phyloP scores from a whole-genome alignment of 2,329 filamentous ascomycete genomes.

The Chalaropsis thielavioides region DNA sequence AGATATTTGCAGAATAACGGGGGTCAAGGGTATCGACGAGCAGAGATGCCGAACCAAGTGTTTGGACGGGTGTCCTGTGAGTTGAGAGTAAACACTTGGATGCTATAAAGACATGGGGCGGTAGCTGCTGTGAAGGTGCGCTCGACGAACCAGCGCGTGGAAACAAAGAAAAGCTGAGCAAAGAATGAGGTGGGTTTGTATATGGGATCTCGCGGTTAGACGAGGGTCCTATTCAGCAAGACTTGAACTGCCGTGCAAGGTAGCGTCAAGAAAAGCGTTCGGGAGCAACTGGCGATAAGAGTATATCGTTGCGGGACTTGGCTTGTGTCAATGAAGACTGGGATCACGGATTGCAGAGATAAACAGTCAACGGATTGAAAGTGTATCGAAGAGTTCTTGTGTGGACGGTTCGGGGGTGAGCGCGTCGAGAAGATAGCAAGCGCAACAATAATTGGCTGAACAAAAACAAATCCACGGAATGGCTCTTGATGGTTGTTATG shows the following conservation, averaged over 20 bases:
- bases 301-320: neutral
- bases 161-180: constrained; percentile 8
- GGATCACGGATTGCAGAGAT: neutral
- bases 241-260: neutral
- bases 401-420: neutral
- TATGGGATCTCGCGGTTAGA: neutral
- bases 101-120: constrained; percentile 15
- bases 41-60: constrained; percentile 12
- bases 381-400: neutral
- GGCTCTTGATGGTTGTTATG: neutral
- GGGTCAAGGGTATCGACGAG: constrained; percentile 9
- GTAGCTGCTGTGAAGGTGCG: neutral
- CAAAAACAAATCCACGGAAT: neutral
- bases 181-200: neutral
- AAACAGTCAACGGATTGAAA: neutral
- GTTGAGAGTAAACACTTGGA: constrained; percentile 2
- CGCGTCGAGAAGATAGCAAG: neutral
- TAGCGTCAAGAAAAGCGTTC: neutral
- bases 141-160: constrained; percentile 10
- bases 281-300: neutral
- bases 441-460: neutral
- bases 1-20: constrained; percentile 19
- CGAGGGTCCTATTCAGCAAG: constrained; percentile 6
- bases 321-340: neutral
- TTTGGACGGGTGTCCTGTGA: constrained; percentile 3